Conservation (phyloP, 495 filamentous ascomycete genomes). For the Trichoderma reesei region DNA sequence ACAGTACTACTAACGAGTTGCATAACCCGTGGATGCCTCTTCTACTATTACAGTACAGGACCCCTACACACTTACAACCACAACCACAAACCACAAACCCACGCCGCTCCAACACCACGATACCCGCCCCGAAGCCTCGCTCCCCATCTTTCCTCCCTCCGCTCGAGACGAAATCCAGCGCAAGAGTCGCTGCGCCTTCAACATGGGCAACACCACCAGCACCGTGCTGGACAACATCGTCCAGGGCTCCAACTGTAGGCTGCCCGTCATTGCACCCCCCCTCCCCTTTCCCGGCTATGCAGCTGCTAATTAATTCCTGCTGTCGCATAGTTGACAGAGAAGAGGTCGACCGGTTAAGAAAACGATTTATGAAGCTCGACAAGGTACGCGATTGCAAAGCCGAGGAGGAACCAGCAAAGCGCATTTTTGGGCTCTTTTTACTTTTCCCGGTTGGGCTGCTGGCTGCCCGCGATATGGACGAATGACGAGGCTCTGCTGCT, state of each 20-base stretch:
- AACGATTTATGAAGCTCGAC: slow-evolving; percentile 98
- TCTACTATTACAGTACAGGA: neutral
- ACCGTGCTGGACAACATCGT: slow-evolving; percentile 91
- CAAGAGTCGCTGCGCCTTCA: slow-evolving; percentile 16
- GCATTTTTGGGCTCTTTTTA: neutral
- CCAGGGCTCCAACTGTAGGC: slow-evolving; percentile 83
- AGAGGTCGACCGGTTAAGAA: slow-evolving; percentile 88
- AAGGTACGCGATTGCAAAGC: slow-evolving; percentile 51
- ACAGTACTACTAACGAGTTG: too few relatives aligned
- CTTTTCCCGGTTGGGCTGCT: neutral
- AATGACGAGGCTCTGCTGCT: neutral
- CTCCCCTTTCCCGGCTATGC: too few relatives aligned
- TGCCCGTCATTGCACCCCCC: neutral
- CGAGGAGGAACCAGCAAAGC: neutral
- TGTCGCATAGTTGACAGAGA: slow-evolving; percentile 76
- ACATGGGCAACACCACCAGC: slow-evolving; percentile 74
- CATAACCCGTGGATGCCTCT: too few relatives aligned
- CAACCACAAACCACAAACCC: neutral
- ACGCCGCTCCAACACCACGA: neutral
- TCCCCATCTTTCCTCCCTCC: neutral
- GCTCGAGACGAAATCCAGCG: neutral
- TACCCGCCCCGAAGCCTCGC: neutral
- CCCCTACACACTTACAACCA: neutral
- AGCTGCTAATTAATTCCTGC: too few relatives aligned
- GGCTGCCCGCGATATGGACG: neutral